These are phyloP conservation scores for Scedosporium aurantiacum DNA, from an alignment of 2,329 filamentous ascomycete species.

Conservation along the genomic window DNA sequence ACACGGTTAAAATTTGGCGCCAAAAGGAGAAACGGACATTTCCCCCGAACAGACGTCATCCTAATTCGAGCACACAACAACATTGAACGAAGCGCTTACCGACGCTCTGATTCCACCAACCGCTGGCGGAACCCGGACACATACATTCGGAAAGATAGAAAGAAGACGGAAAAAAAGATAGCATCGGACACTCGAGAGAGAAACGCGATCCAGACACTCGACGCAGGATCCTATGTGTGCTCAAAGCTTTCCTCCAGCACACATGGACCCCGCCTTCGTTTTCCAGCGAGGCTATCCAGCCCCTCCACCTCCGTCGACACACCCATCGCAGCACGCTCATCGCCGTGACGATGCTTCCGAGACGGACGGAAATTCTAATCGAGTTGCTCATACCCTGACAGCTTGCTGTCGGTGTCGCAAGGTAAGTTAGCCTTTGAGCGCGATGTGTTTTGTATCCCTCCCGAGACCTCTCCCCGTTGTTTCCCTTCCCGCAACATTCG, in stretches of 20 bases:
- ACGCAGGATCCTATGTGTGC: neutral
- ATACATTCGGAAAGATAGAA: neutral
- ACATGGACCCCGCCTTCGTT: conserved; percentile 49
- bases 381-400: conserved; percentile 69
- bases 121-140: neutral
- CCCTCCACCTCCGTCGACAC: conserved; percentile 12
- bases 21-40: neutral
- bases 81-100: neutral
- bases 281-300: conserved; percentile 45
- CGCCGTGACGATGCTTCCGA: conserved; percentile 33
- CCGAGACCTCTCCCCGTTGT: neutral
- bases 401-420: conserved; percentile 72
- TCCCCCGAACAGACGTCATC: neutral
- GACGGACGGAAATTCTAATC: conserved; percentile 39
- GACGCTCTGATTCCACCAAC: neutral
- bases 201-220: neutral
- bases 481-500: neutral
- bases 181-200: neutral
- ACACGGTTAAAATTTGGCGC: neutral
- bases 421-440: conserved; percentile 36
- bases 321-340: conserved; percentile 12
- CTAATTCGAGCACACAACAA: neutral
- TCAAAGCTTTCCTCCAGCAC: conserved; percentile 6
- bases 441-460: neutral
- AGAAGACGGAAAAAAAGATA: neutral